Evolutionary conservation across 495 filamentous ascomycete genomes (phyloP), one percentile per base, ranked within the genome.

Genomic region (Daldinia decipiens): DNA sequence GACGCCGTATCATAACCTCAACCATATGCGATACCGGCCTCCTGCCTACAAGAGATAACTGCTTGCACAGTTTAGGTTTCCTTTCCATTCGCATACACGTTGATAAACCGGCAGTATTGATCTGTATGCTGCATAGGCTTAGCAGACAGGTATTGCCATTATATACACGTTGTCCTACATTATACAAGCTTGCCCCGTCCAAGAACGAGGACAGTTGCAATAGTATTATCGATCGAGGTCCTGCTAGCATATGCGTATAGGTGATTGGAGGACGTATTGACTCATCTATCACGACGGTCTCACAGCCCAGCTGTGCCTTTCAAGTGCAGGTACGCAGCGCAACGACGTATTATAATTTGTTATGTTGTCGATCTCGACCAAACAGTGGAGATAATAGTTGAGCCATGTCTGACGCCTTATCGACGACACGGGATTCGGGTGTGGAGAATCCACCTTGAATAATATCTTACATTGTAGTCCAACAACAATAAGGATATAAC

Each of bases 401-500:
- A 17, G 8, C 17, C 17, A 24, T 9, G 8, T 45, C 40, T 45
- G 8, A 47, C 43, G 8, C 43, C 43, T 17, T 47, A 47, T 47
- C 43, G 43, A 47, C 43, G 17, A 47, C 43, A 11, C 43, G 19
- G 43, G 19, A 24, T 24, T 47, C 43, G 43, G 17, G 8, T 11
- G 43, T 17, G 43, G 43, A 47, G 43, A 47, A 47, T 12, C 34
- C 12, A 36, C 34, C 5, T 36, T 11, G 34, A 36, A 4, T 45
- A n/a, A 45, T 21, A 12, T 47, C 8, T 8, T 47, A 47, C n/a
- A 1, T 47, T 1, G 7, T 47, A 47, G n/a, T 7, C 17, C 43
- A 24, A 17, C 50, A 24, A n/a, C n/a, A 19, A 11, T 40, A 40
- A 36, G 64, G 56, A 32, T 56, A 68, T 61, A 68, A 68, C 6